Percentiles rank a stretch among this genome's conserved stretches.
Conservation (phyloP, 306 rosid species). For the Glycine latifolia region DNA sequence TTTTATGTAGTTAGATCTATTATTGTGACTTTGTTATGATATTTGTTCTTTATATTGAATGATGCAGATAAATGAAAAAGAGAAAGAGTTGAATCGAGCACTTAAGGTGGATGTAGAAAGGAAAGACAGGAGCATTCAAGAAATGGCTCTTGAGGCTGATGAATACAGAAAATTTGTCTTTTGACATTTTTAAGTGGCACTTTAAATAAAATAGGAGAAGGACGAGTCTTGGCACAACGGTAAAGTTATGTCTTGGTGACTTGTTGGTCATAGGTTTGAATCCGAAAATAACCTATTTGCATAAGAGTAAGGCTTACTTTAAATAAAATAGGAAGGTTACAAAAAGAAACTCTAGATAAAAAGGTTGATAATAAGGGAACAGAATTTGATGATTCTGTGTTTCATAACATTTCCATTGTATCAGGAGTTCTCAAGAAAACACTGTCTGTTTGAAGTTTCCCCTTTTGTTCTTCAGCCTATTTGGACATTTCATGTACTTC, state of each 20-base stretch:
- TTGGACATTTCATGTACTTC: constrained; percentile 28
- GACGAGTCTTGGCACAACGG: too few species aligned
- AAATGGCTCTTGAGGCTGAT: constrained; percentile 84
- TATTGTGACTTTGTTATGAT: constrained; percentile 22
- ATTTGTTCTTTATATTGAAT: constrained; percentile 32
- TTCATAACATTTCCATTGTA: constrained; percentile 1
- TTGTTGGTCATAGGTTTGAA: too few species aligned
- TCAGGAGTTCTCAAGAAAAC: background rate
- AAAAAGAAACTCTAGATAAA: background rate
- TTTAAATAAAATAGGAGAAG: background rate
- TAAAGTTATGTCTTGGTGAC: too few species aligned
- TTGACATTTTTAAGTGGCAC: constrained; percentile 32
- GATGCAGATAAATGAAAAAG: constrained; percentile 76
- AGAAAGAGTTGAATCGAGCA: constrained; percentile 69
- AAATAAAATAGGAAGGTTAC: background rate
- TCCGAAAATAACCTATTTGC: too few species aligned
- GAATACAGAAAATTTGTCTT: constrained; percentile 74
- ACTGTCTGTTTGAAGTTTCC: background rate
- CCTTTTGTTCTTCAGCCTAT: background rate
- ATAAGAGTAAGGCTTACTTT: too few species aligned
- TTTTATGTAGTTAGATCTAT: background rate
- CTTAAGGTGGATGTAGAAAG: constrained; percentile 80
- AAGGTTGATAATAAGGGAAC: background rate
- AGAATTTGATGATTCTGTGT: constrained; percentile 11
- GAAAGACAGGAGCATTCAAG: constrained; percentile 75